A percentile compares a stretch with the other conserved stretches of the same genome.
Evolutionary conservation across 2,329 filamentous ascomycete genomes (phyloP).

Genomic region (Penicillium frequentans): DNA sequence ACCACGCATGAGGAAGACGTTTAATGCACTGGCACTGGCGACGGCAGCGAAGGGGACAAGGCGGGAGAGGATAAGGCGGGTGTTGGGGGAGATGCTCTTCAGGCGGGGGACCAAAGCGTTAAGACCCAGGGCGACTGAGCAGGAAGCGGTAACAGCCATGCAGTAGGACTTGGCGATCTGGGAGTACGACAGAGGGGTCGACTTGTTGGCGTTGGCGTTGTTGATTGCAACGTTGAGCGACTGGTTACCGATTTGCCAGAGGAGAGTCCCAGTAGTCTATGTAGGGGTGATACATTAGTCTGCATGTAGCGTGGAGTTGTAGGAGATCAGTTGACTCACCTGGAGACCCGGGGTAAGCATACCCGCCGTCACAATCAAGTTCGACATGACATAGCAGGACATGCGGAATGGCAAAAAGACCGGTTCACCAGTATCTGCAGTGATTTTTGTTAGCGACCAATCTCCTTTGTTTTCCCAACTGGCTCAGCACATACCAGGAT

Average conservation of each 20-base stretch:
- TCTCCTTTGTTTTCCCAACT: background rate
- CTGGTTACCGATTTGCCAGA: slow-evolving; percentile 96
- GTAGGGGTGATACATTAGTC: background rate
- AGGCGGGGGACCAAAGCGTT: slow-evolving; percentile 87
- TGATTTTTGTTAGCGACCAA: background rate
- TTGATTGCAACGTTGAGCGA: slow-evolving; percentile 98
- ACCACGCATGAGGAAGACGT: slow-evolving; percentile 96
- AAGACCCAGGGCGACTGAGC: slow-evolving; percentile 87
- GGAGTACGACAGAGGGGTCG: slow-evolving; percentile 76
- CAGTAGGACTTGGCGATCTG: slow-evolving; percentile 88
- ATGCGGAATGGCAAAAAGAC: slow-evolving; percentile 96
- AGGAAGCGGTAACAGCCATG: slow-evolving; percentile 88
- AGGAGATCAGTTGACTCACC: slow-evolving; percentile 45
- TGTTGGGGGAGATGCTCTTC: slow-evolving; percentile 70
- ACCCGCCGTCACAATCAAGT: slow-evolving; percentile 89
- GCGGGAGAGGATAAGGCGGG: slow-evolving; percentile 74
- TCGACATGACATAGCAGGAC: slow-evolving; percentile 92
- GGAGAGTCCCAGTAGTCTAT: slow-evolving; percentile 77
- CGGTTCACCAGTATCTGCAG: slow-evolving; percentile 80
- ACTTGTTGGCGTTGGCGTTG: slow-evolving; percentile 97
- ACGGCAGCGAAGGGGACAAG: slow-evolving; percentile 96
- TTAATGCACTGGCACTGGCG: slow-evolving; percentile 83
- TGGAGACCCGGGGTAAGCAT: slow-evolving; percentile 91
- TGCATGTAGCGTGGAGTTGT: background rate
- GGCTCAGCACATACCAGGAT: slow-evolving; percentile 70